Conservation (phyloP, 208 protist species). For the Trypanosomatidae sp. region DNA sequence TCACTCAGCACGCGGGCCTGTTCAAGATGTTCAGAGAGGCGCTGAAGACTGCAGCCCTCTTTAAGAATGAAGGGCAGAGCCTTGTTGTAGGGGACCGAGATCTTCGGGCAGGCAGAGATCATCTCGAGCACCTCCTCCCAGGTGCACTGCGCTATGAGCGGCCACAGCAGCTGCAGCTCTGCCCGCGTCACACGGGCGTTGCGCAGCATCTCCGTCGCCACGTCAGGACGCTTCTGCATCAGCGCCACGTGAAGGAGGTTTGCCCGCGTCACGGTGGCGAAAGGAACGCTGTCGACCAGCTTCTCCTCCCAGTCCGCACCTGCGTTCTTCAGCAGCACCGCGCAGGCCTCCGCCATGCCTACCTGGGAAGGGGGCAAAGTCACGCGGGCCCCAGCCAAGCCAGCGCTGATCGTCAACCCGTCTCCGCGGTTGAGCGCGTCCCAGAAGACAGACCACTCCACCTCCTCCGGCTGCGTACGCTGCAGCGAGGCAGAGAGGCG, state of each 20-base stretch:
- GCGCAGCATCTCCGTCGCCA: slow-evolving; percentile 80
- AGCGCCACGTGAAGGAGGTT: slow-evolving; percentile 81
- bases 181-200: slow-evolving; percentile 57
- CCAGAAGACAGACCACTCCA: slow-evolving; percentile 90
- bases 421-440: slow-evolving; percentile 83
- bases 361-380: slow-evolving; percentile 50
- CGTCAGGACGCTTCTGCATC: slow-evolving; percentile 60
- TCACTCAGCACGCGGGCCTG: slow-evolving; percentile 83
- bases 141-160: slow-evolving; percentile 65
- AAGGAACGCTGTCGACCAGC: slow-evolving; percentile 77
- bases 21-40: slow-evolving; percentile 84
- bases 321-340: slow-evolving; percentile 72
- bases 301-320: slow-evolving; percentile 69
- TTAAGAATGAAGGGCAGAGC: slow-evolving; percentile 72
- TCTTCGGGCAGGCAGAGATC: slow-evolving; percentile 86
- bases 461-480: slow-evolving; percentile 69
- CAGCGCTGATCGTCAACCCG: slow-evolving; percentile 72
- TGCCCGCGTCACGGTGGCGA: slow-evolving; percentile 73
- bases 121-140: slow-evolving; percentile 84
- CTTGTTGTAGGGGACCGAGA: slow-evolving; percentile 70
- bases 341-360: slow-evolving; percentile 83
- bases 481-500: slow-evolving; percentile 71
- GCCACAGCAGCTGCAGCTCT: slow-evolving; percentile 72
- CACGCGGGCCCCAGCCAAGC: slow-evolving; percentile 55
- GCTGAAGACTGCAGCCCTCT: slow-evolving; percentile 73